Conservation (phyloP, 2,329 filamentous ascomycete species). For the Alternaria incomplexa region DNA sequence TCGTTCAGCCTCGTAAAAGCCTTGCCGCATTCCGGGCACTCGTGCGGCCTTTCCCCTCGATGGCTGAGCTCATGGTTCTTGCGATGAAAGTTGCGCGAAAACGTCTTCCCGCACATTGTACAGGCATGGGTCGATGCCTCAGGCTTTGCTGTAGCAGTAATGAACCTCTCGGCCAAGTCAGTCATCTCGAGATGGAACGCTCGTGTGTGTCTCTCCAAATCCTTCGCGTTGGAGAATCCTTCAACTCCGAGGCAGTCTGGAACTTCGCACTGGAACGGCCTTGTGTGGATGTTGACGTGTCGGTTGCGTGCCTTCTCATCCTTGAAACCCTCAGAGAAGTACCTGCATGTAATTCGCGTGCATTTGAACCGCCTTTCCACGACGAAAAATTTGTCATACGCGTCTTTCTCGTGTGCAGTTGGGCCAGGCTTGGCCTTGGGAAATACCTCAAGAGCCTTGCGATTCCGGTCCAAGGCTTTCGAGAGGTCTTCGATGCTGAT, state of each 20-base stretch:
- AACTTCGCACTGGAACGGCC: constrained; percentile 50
- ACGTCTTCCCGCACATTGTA: constrained; percentile 45
- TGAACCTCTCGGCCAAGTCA: constrained; percentile 30
- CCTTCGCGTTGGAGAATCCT: constrained; percentile 51
- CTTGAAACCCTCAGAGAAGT: not conserved
- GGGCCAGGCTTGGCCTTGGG: not conserved
- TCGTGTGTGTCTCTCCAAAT: constrained; percentile 38
- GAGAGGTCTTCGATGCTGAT: not conserved
- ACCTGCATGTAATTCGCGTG: not conserved
- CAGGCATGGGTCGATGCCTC: constrained; percentile 39
- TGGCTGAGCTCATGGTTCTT: constrained; percentile 48
- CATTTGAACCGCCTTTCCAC: not conserved
- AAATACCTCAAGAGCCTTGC: not conserved
- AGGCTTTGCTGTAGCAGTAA: constrained; percentile 13
- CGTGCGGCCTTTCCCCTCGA: constrained; percentile 30
- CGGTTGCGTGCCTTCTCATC: not conserved
- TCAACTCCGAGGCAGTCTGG: constrained; percentile 43
- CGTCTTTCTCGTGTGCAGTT: not conserved
- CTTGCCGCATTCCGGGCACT: constrained; percentile 35
- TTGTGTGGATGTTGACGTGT: not conserved
- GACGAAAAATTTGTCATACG: not conserved
- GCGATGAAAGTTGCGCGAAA: constrained; percentile 48
- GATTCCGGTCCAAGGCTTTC: not conserved
- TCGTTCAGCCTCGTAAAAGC: constrained; percentile 36
- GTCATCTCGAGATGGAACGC: constrained; percentile 34